Base-by-base conservation (phyloP, 805 yeast genomes). In the Zygosaccharomyces bisporus region DNA sequence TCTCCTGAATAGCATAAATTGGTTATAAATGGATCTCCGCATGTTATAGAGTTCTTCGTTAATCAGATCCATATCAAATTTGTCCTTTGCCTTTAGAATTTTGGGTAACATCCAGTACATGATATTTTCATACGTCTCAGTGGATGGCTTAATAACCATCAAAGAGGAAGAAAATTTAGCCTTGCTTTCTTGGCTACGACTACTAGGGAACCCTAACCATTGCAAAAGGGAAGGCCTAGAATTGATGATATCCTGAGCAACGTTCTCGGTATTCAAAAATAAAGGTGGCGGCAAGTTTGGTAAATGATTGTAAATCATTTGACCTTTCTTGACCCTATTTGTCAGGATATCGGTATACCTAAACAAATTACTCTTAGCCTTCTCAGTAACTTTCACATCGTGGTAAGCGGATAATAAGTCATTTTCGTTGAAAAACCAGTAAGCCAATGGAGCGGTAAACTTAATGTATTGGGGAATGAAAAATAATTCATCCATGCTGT, bases 71-170 rank as follows among this genome's bases (percentile, higher is more conserved):
- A 58, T 57, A 40, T 61, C 66, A 40, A 59, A 60, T 21, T 51
- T 51, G 6, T 44, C 47, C 35, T 55, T 51, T 13, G 41, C 50
- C 13, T 50, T 46, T 13, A 53, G 3, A 3, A 47, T 46, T 4
- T 36, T 41, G 1, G 66, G 65, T 13, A 61, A 39, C 39, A 55
- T 55, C 14, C 45, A 49, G 17, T 41, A 23, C 16, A 49, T 39
- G 10, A 67, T 52, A 7, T 41, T 46, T 5, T 57, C 41, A 47
- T 61, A 71, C 4, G 54, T 33, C 23, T 54, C 50, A 6, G 45
- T 39, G 4, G 67, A 67, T 3, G 87, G 87, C 32, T 67, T 70
- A n/a, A 80, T 64, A 5, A 81, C 82, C 81, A 82, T 80, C 4
- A 82, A 57, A 49, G 76, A 77, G 34, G 73, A 70, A 0, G 71